Evolutionary conservation across 805 yeast species (phyloP).

Genomic region (Blastobotrys terrestris): DNA sequence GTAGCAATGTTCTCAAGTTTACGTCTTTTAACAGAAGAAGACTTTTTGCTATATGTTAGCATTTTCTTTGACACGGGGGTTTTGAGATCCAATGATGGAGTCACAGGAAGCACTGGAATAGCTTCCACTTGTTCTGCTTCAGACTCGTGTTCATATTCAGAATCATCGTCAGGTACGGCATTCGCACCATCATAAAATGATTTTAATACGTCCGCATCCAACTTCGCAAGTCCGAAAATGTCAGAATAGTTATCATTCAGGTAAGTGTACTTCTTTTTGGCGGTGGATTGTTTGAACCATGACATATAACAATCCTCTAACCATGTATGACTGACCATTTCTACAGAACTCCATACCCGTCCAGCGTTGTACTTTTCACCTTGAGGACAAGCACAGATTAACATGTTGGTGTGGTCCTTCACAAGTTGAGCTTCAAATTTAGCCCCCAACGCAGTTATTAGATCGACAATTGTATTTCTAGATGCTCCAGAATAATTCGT

Average conservation of each 20-base stretch:
- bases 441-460: slow-evolving; percentile 70
- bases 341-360: slow-evolving; percentile 50
- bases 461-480: slow-evolving; percentile 57
- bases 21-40: background rate
- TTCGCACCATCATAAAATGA: slow-evolving; percentile 29
- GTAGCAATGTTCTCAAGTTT: background rate
- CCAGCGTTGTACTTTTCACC: slow-evolving; percentile 81
- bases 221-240: slow-evolving; percentile 47
- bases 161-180: background rate
- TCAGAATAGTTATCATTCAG: slow-evolving; percentile 39
- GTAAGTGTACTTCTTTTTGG: slow-evolving; percentile 42
- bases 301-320: slow-evolving; percentile 68
- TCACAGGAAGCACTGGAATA: background rate
- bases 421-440: slow-evolving; percentile 57
- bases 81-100: background rate
- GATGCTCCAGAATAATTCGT: slow-evolving; percentile 87
- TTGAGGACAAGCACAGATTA: slow-evolving; percentile 56
- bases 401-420: slow-evolving; percentile 49
- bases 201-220: slow-evolving; percentile 38
- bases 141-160: background rate
- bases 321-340: slow-evolving; percentile 77
- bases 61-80: background rate
- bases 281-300: slow-evolving; percentile 50
- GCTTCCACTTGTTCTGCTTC: background rate
- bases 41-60: background rate